Conservation (phyloP, 139 green algal species). For the Chlamydomonas incerta region DNA sequence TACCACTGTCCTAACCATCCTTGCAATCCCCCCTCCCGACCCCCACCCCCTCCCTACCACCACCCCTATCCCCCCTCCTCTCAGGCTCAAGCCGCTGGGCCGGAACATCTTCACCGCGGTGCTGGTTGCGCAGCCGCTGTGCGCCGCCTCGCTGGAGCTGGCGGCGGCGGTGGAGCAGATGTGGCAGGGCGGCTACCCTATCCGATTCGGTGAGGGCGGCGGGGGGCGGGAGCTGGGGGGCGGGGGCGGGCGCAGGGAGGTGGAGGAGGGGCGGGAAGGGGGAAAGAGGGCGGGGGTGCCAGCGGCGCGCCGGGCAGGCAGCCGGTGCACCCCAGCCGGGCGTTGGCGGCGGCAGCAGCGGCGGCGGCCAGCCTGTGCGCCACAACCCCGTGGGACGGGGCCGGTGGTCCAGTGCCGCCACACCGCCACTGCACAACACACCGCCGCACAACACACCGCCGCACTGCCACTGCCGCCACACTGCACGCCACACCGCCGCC, state of each 20-base stretch:
- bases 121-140: slow-evolving; percentile 71
- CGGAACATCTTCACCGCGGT: slow-evolving; percentile 84
- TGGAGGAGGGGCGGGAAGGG: not conserved
- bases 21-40: no score
- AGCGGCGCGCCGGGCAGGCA: no score
- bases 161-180: slow-evolving; percentile 48
- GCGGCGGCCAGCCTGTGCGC: no score
- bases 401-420: no score
- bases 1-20: not conserved
- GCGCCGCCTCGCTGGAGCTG: slow-evolving; percentile 42
- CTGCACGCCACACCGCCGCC: no score
- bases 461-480: no score
- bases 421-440: no score
- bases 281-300: not conserved
- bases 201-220: slow-evolving; percentile 43
- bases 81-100: slow-evolving; percentile 66
- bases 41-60: not conserved
- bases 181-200: slow-evolving; percentile 39
- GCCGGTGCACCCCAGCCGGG: no score
- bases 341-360: no score
- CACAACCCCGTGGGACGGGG: no score
- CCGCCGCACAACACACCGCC: no score
- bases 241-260: not conserved
- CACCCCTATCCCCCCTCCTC: not conserved
- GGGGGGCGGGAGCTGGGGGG: not conserved